Evolutionary conservation across 2,329 filamentous ascomycete genomes (phyloP).

Genomic region (Aspergillus sp.): DNA sequence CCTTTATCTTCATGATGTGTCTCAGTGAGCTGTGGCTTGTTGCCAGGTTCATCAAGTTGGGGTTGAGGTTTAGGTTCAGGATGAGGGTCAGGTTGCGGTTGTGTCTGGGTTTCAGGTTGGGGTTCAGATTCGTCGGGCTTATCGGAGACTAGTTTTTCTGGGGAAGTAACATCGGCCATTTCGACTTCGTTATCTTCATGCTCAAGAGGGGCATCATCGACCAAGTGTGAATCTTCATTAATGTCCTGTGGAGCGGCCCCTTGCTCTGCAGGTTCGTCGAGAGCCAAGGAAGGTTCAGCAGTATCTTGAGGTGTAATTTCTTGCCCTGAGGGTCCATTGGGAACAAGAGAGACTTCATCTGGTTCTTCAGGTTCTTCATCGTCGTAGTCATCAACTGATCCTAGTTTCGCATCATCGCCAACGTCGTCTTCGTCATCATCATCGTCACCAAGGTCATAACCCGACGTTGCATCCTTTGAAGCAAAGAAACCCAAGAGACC

Average conservation of each 20-base stretch:
- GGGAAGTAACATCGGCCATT: too few species aligned
- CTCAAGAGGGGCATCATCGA: background rate
- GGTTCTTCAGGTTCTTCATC: slow-evolving; percentile 23
- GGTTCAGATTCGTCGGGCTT: too few species aligned
- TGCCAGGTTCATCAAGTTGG: background rate
- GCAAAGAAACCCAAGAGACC: slow-evolving; percentile 46
- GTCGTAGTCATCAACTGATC: slow-evolving; percentile 20
- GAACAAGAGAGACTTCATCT: slow-evolving; percentile 32
- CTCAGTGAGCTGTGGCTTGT: slow-evolving; percentile 1
- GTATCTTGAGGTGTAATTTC: slow-evolving; percentile 25
- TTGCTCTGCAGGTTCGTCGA: background rate
- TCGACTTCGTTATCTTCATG: background rate
- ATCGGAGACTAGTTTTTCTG: too few species aligned
- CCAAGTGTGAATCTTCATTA: slow-evolving; percentile 1
- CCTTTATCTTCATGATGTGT: slow-evolving; percentile 5
- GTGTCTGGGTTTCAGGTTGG: too few species aligned
- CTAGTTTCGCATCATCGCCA: slow-evolving; percentile 20
- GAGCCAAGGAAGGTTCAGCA: slow-evolving; percentile 7
- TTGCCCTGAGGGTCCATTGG: slow-evolving; percentile 24
- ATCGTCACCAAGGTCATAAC: slow-evolving; percentile 9
- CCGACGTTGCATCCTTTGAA: slow-evolving; percentile 30
- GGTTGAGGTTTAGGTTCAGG: slow-evolving; percentile 1
- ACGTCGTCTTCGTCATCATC: slow-evolving; percentile 21
- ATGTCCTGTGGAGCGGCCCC: background rate
- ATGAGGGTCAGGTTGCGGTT: too few species aligned